Evolutionary conservation across 768 basidiomycete genomes (phyloP).

Genomic region (Kwoniella sp.): DNA sequence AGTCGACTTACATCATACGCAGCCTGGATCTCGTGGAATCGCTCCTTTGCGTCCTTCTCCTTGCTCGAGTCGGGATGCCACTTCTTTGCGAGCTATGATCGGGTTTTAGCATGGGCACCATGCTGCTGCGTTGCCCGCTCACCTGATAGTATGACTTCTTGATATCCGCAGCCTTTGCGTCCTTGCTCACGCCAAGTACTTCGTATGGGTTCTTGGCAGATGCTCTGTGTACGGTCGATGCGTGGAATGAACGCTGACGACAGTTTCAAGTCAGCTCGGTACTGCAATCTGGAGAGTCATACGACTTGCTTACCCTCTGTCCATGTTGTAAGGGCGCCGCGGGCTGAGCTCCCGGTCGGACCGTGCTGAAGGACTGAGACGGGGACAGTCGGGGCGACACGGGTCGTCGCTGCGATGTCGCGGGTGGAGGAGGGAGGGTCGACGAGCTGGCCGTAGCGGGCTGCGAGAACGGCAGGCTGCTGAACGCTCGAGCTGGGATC

Average conservation of each 20-base stretch:
- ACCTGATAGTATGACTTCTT: conserved; percentile 98
- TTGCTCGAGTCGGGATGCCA: conserved; percentile 97
- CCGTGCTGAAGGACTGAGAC: conserved; percentile 1
- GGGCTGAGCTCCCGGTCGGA: neutral
- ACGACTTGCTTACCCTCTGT: neutral
- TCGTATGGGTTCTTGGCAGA: conserved; percentile 80
- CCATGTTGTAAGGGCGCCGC: neutral
- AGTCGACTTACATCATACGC: conserved; percentile 79
- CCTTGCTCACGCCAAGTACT: conserved; percentile 79
- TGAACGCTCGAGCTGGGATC: conserved; percentile 24
- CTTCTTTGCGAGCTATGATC: conserved; percentile 81
- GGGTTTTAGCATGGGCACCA: neutral
- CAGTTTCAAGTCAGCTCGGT: neutral
- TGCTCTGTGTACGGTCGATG: conserved; percentile 56
- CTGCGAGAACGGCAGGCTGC: conserved; percentile 15
- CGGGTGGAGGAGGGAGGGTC: conserved; percentile 15
- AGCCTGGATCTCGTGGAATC: conserved; percentile 92
- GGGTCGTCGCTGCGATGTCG: neutral
- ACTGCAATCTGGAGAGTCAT: neutral
- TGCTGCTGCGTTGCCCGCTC: conserved; percentile 43
- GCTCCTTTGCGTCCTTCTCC: conserved; percentile 71
- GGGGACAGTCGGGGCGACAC: conserved; percentile 14
- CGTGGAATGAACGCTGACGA: conserved; percentile 68
- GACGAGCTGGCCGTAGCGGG: conserved; percentile 25
- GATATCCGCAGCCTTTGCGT: conserved; percentile 79